phyloP scores from a whole-genome alignment of 2,329 filamentous ascomycete genomes.

The Exophiala calicioides region DNA sequence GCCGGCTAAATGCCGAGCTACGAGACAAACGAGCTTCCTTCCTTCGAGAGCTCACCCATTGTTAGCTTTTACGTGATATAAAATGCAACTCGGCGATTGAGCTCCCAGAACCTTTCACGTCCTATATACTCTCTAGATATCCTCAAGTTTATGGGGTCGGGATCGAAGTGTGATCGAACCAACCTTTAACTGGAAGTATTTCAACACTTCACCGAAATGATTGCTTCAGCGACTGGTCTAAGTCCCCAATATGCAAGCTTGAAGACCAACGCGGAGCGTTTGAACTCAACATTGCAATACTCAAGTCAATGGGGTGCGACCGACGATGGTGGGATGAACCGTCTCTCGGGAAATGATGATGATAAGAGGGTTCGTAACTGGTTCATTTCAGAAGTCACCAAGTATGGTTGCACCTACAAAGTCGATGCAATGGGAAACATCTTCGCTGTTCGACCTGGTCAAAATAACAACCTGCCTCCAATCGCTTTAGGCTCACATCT shows the following conservation, averaged over 20 bases:
- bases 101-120: too few species aligned
- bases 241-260: background rate
- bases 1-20: too few species aligned
- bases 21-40: too few species aligned
- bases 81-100: too few species aligned
- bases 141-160: too few species aligned
- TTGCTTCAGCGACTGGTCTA: too few species aligned
- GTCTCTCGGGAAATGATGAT: constrained; percentile 68
- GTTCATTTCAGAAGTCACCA: constrained; percentile 66
- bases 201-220: too few species aligned
- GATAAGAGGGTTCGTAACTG: constrained; percentile 73
- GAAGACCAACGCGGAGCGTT: background rate
- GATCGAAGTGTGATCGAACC: too few species aligned
- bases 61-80: too few species aligned
- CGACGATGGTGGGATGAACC: constrained; percentile 33
- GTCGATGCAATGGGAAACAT: constrained; percentile 81
- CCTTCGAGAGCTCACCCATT: too few species aligned
- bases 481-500: constrained; percentile 35
- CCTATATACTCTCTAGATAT: too few species aligned
- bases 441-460: constrained; percentile 69
- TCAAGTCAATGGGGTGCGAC: constrained; percentile 15
- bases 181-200: too few species aligned
- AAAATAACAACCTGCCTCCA: constrained; percentile 52
- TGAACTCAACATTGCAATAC: background rate
- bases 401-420: constrained; percentile 65